Conservation (phyloP, 108 stramenopile genomes). For the Parmales sp. region DNA sequence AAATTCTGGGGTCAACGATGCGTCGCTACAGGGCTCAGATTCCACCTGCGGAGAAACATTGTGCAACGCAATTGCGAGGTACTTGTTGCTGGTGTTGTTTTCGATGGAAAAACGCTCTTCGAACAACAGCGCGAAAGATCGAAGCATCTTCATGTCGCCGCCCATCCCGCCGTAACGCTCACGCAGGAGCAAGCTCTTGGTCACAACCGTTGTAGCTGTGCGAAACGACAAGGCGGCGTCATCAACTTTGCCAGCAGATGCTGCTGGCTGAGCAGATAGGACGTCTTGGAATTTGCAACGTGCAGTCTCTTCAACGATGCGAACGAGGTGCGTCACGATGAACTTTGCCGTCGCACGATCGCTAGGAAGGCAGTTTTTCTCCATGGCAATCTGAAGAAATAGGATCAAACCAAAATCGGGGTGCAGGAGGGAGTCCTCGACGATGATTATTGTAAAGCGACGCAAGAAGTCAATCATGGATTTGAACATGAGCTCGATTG, state of each 20-base stretch:
- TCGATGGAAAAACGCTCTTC: constrained; percentile 50
- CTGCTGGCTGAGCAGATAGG: constrained; percentile 16
- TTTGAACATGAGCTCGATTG: constrained; percentile 66
- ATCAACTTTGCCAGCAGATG: too few relatives aligned
- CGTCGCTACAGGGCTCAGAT: too few relatives aligned
- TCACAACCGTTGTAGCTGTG: constrained; percentile 11
- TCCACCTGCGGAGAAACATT: too few relatives aligned
- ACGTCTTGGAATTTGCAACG: neutral
- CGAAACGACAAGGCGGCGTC: constrained; percentile 15
- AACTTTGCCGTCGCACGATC: neutral
- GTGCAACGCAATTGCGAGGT: too few relatives aligned
- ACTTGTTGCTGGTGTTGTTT: too few relatives aligned
- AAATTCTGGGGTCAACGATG: too few relatives aligned
- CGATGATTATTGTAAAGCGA: constrained; percentile 69
- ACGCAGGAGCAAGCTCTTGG: constrained; percentile 57
- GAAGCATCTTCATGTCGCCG: constrained; percentile 59
- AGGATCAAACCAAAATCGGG: constrained; percentile 64
- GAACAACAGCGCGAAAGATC: constrained; percentile 41
- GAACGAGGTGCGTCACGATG: neutral
- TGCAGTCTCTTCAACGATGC: neutral
- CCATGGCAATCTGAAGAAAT: constrained; percentile 80
- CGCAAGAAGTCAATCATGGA: constrained; percentile 52
- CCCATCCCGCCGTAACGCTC: constrained; percentile 67
- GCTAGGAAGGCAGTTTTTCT: constrained; percentile 40
- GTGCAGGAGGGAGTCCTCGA: constrained; percentile 82